Base-by-base conservation (phyloP, 2,329 filamentous ascomycete species). In the Fusarium sp. region DNA sequence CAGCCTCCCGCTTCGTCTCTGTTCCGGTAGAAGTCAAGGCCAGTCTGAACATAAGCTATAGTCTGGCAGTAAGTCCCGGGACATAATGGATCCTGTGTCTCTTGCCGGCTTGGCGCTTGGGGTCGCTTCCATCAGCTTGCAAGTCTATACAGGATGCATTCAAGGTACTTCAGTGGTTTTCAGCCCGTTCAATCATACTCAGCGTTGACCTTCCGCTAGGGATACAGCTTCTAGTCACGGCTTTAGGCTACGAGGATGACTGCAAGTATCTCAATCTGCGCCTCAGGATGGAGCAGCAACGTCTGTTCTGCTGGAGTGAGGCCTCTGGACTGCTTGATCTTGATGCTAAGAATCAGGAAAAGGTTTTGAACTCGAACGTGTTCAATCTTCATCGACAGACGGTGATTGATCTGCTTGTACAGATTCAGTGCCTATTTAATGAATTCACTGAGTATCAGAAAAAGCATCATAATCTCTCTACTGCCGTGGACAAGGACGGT, bases 271-370 rank as follows among this genome's bases (percentile, higher is more conserved):
- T 85, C 61, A 84, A 84, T 64, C 71, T 85, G 68, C 79, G 84
- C 52, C 73, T 85, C 52, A 81, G 82, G 55, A 84, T 85, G 81
- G 84, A 85, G 71, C 83, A 86, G 74, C 83, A 85, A 65, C 79
- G 84, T 25, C 78, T 85, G 16, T 84, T 84, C 63, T 82, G 82
- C 43, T 85, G 84, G 83, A 84, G 82, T 65, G 83, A 85, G 68
- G 82, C 83, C 4, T 85, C 83, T 13, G 84, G 83, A 11, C 72
- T 86, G 20, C 76, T 85, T 15, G 83, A 84, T 59, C 75, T 84
- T 15, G 82, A 83, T 54, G 74, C 71, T 24, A 78, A 83, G 52
- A 79, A 83, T 48, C 73, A 79, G 46, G 75, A 80, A 38, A 84
- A 80, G 62, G 75, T 85, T 6, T 77, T 83, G 38, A 79, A 82